These are phyloP conservation scores for Hibiscus tridactylites DNA, from an alignment of 345 rosid species.

Conservation along the genomic window DNA sequence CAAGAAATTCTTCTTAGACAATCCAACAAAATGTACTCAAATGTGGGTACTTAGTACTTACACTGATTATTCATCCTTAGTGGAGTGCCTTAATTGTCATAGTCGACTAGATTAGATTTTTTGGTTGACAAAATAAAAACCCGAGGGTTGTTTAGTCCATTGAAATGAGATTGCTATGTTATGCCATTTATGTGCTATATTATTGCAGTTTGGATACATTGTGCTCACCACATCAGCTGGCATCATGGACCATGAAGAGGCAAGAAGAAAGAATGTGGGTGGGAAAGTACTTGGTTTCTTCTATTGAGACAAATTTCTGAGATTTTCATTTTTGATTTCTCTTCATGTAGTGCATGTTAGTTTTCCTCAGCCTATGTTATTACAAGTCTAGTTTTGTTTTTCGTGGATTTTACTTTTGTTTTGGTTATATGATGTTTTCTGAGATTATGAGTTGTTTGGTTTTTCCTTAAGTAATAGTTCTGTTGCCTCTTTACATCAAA, in stretches of 20 bases:
- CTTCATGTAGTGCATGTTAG: not conserved
- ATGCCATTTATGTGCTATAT: not conserved
- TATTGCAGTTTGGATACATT: constrained; percentile 64
- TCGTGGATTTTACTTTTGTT: not conserved
- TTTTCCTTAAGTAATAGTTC: not conserved
- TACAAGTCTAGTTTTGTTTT: too few relatives aligned
- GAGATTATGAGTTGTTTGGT: not conserved
- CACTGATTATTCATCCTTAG: not conserved
- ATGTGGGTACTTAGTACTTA: not conserved
- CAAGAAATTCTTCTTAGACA: not conserved
- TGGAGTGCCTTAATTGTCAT: not conserved
- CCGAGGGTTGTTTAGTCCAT: not conserved
- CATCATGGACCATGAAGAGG: constrained; percentile 88
- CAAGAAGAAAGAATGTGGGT: constrained; percentile 80
- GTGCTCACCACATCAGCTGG: constrained; percentile 82
- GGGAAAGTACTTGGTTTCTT: constrained; percentile 80
- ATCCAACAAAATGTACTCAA: not conserved
- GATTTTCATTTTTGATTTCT: not conserved
- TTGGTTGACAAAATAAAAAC: not conserved
- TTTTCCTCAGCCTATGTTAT: not conserved
- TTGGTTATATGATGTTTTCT: not conserved
- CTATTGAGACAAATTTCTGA: constrained; percentile 25
- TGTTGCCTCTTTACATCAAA: too few relatives aligned
- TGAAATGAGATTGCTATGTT: not conserved
- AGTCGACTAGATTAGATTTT: not conserved